Conservation (phyloP, 2,329 filamentous ascomycete genomes). For the Sclerotinia nivalis region DNA sequence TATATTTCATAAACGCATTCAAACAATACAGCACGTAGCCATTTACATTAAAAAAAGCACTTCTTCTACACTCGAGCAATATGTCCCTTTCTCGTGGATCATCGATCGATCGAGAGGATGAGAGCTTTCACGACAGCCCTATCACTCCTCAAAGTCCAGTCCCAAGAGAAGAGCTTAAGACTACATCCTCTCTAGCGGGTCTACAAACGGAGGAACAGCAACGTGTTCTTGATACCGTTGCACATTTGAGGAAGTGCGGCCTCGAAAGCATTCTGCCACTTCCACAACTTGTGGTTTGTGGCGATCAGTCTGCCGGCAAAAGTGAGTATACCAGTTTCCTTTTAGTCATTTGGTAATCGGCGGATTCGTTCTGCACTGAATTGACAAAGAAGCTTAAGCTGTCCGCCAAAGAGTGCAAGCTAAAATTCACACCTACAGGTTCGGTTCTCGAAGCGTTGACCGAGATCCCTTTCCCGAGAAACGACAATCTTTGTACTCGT, state of each 20-base stretch:
- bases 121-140: slow-evolving; percentile 1
- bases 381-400: neutral
- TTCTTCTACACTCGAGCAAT: neutral
- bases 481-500: slow-evolving; percentile 61
- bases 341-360: neutral
- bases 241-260: slow-evolving; percentile 55
- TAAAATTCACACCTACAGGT: slow-evolving; percentile 31
- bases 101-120: neutral
- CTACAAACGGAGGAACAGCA: slow-evolving; percentile 52
- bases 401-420: neutral
- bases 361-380: neutral
- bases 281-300: slow-evolving; percentile 64
- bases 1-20: neutral
- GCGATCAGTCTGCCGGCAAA: slow-evolving; percentile 65
- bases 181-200: slow-evolving; percentile 31
- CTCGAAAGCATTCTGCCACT: slow-evolving; percentile 53
- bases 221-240: slow-evolving; percentile 57
- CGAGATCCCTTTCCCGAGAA: slow-evolving; percentile 60
- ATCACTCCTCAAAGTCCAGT: neutral
- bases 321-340: slow-evolving; percentile 34
- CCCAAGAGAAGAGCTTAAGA: neutral
- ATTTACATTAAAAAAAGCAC: neutral
- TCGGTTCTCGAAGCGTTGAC: slow-evolving; percentile 65
- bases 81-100: slow-evolving; percentile 12
- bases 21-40: neutral